A percentile compares a stretch with the other conserved stretches of the same genome.
Conservation (phyloP, 2,329 filamentous ascomycete species). For the Leptographium procerum region DNA sequence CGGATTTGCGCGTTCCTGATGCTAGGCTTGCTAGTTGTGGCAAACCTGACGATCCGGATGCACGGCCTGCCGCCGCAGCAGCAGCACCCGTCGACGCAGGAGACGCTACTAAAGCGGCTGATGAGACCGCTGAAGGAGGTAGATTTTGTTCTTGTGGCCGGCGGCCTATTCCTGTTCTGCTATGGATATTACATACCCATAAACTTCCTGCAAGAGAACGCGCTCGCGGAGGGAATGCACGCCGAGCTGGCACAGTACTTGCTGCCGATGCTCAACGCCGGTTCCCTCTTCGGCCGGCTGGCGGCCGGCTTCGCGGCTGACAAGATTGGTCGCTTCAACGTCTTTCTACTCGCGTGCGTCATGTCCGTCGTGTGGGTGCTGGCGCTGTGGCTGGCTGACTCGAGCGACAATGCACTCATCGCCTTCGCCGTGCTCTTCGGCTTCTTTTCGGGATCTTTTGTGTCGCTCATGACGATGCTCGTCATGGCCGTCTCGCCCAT, state of each 20-base stretch:
- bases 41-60: conserved; percentile 15
- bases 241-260: conserved; percentile 14
- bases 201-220: conserved; percentile 15
- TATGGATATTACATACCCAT: conserved; percentile 17
- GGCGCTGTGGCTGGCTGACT: conserved; percentile 30
- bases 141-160: conserved; percentile 10
- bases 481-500: conserved; percentile 41
- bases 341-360: conserved; percentile 33
- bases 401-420: conserved; percentile 18
- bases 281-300: conserved; percentile 24
- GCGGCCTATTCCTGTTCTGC: conserved; percentile 13
- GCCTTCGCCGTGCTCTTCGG: conserved; percentile 30
- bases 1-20: conserved; percentile 18
- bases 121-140: conserved; percentile 11
- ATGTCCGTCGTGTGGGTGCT: conserved; percentile 26
- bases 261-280: conserved; percentile 16
- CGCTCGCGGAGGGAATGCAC: conserved; percentile 11
- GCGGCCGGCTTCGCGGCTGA: conserved; percentile 19
- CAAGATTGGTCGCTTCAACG: conserved; percentile 26
- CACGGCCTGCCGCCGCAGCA: conserved; percentile 4
- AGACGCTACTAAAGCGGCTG: background rate
- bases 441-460: conserved; percentile 29
- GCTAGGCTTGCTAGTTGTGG: conserved; percentile 14
- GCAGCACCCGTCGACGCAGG: conserved; percentile 13
- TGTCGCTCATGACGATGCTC: conserved; percentile 26